Conservation (phyloP, 768 basidiomycete genomes). For the Pholiota microspora region DNA sequence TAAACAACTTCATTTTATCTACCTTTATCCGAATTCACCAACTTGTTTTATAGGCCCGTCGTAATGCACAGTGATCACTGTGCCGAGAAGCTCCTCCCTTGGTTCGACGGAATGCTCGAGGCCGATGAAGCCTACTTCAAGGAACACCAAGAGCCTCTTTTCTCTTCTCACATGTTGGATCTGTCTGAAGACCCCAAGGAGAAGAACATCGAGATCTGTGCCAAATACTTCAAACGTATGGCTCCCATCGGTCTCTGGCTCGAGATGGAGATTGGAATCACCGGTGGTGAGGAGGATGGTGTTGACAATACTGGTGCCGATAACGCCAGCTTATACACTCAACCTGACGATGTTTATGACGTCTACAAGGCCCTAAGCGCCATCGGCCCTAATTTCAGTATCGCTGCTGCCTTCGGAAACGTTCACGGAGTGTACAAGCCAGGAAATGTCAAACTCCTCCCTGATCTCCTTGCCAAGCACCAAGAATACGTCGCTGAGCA, state of each 20-base stretch:
- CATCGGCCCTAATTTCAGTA: constrained; percentile 92
- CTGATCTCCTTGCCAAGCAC: constrained; percentile 90
- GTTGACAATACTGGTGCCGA: constrained; percentile 97
- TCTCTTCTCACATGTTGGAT: constrained; percentile 99
- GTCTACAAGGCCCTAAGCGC: constrained; percentile 81
- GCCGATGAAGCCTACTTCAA: constrained; percentile 95
- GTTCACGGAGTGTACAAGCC: constrained; percentile 99
- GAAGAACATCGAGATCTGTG: constrained; percentile 92
- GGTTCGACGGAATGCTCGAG: constrained; percentile 99
- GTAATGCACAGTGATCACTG: constrained; percentile 99
- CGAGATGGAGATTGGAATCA: constrained; percentile 99
- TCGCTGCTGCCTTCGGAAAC: constrained; percentile 98
- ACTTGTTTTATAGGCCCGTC: constrained; percentile 65
- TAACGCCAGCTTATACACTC: constrained; percentile 93
- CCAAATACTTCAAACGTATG: constrained; percentile 94
- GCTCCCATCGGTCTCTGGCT: constrained; percentile 91
- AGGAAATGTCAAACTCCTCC: constrained; percentile 93
- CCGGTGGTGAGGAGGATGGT: constrained; percentile 99
- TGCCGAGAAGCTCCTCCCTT: constrained; percentile 94
- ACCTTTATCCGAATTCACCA: neutral
- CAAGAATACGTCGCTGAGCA: constrained; percentile 73
- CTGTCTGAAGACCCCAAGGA: constrained; percentile 91
- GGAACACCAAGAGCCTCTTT: constrained; percentile 81
- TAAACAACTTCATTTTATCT: constrained; percentile 37
- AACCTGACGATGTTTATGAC: constrained; percentile 94